These are phyloP conservation scores for Schwanniomyces vanrijiae DNA, from an alignment of 805 yeast genomes.

Conservation along the genomic window DNA sequence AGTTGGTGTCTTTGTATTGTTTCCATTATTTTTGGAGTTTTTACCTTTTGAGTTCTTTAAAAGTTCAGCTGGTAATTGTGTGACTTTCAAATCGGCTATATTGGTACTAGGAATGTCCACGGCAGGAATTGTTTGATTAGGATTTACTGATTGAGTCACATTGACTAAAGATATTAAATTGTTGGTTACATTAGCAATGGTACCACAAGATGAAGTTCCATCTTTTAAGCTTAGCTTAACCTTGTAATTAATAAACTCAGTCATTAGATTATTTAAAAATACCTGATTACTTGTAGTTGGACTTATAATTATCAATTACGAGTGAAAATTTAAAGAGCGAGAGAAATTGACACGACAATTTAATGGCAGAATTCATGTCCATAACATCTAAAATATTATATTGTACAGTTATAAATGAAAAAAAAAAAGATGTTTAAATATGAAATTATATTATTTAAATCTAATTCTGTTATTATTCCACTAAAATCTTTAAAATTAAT, in stretches of 20 bases:
- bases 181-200: constrained; percentile 32
- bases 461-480: too few species aligned
- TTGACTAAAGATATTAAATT: constrained; percentile 24
- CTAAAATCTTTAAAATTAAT: too few species aligned
- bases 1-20: constrained; percentile 2
- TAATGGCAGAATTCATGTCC: constrained; percentile 5
- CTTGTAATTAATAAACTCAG: constrained; percentile 42
- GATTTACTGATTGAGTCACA: constrained; percentile 15
- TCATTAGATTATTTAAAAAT: constrained; percentile 16
- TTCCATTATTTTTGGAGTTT: constrained; percentile 15
- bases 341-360: not conserved
- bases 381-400: not conserved
- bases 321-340: not conserved
- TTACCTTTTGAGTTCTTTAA: constrained; percentile 14
- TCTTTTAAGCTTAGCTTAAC: constrained; percentile 39
- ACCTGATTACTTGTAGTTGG: not conserved
- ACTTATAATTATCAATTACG: not conserved
- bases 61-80: constrained; percentile 48
- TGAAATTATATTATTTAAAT: too few species aligned
- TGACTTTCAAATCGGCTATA: constrained; percentile 56
- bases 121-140: constrained; percentile 8
- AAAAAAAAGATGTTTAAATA: too few species aligned
- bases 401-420: too few species aligned
- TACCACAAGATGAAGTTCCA: constrained; percentile 35
- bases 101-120: constrained; percentile 30